Evolutionary conservation across 495 filamentous ascomycete species (phyloP), one percentile per base, ranked within the genome.

Genomic region (Xylaria castorea): DNA sequence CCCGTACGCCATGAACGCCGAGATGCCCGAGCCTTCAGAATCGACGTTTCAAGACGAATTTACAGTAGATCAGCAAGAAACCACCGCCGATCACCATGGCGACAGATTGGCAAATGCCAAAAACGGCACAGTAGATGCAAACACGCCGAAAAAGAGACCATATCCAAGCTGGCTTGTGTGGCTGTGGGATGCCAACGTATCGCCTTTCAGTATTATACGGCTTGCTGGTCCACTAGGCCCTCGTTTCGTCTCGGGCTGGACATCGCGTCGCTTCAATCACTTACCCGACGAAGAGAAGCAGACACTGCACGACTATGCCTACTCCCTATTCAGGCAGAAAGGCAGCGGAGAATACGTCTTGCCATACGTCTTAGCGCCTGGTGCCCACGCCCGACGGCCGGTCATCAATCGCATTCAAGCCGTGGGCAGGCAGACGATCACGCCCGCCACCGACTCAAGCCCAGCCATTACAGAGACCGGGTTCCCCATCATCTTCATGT

Each of bases 121-220:
- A 25, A 66, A 62, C 42, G 68, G 74, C n/a, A 74, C 75, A 9
- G 34, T 68, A 25, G 73, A 74, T 40, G 73, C 74, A 48, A 74
- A 70, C 48, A 75, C 79, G 48, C 78, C 81, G 9, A 75, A 77
- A 22, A 84, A 84, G 63, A 86, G 92, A 5, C 92, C 91, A 22
- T 75, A 93, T 16, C 92, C 94, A 0, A 91, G 91, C 80, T 97
- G 94, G 94, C 84, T 98, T 22, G 89, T 90, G 38, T 97, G 93
- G 80, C 87, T 99, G 44, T 99, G 96, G 96, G 96, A 99, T 71
- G 93, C 94, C 74, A 99, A 99, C 78, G 91, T 99, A 74, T 97
- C 94, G 1, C 96, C 97, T 22, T 99, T 99, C 80, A 93, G 90
- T 73, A 81, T 99, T 22, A 89, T 99, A 11, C 92, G 96, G 66